Base-by-base conservation (phyloP, 805 yeast species). In the Zygosaccharomyces bailii region DNA sequence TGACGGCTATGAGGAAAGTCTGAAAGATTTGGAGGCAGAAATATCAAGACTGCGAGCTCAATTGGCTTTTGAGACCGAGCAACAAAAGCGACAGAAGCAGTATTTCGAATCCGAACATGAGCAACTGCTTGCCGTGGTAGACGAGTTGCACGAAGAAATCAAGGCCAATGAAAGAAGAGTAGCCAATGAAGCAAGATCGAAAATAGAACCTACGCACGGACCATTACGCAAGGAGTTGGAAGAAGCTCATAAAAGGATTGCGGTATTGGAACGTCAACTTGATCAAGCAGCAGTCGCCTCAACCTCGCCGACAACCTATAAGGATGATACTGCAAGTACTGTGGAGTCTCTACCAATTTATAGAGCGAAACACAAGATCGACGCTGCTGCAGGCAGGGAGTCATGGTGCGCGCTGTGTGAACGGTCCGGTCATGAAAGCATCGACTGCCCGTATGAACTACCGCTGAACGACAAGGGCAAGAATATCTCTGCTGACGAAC, bases 351-450 rank as follows among this genome's bases (percentile, higher is more conserved):
- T 67, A 21, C 59, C 63, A 2, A 38, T 65, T 42, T 66, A 59
- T 34, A 54, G 52, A 38, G 56, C 61, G 7, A 51, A 56, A 4
- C 30, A 31, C 5, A 47, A 42, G 20, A 41, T 52, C 1, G 61
- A 87, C 60, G 84, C 90, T 0, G 72, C 89, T 0, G 79, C 79
- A 2, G 96, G 96, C 1, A 73, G 90, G 34, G 69, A 69, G 20
- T 73, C 78, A 50, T 91, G 96, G 96, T 91, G 99, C 68, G 96
- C 95, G 0, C 70, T 88, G 42, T 91, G 99, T 67, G 98, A 91
- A 62, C 71, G 87, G 43, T 81, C 79, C 35, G 99, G 98, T 0
- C 99, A 91, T 60, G 82, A 80, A 38, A 84, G 93, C 51, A 71
- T 82, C 23, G 88, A 88, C 44, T 91, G 99, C 65, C 96, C 96